Evolutionary conservation across 1,284 basidiomycete genomes (phyloP), one percentile per base, ranked within the genome.

Genomic region (Pseudozyma sp.): DNA sequence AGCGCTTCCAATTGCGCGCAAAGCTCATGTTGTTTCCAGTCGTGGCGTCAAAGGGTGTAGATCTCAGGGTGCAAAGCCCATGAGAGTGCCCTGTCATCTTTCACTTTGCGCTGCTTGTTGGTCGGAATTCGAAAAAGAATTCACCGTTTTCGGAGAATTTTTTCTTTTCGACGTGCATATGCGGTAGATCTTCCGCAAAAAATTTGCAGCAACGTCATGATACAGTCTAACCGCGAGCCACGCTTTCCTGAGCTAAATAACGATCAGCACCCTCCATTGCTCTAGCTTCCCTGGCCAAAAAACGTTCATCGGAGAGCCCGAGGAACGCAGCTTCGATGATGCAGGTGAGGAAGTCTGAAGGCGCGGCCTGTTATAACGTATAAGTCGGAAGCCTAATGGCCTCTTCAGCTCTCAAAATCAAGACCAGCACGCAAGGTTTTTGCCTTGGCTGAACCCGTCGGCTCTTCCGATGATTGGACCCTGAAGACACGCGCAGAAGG

Each of bases 91-190:
- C 25, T 31, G 25, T 31, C 25, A 31, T 31, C 25, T 6, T 31
- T 31, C 25, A 31, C 25, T 31, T 31, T 31, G 25, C 25, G 25
- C 25, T 31, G 25, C 25, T 31, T 31, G 25, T 31, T 31, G 25
- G 45, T 21, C 49, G 50, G 55, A 36, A 43, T 49, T 52, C 50
- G 55, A 58, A 63, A 52, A 65, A 31, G 25, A 31, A 65, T 59
- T 54, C 62, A 14, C 62, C 62, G 62, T 18, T 18, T 10, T 43
- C 62, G 62, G 62, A 39, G 56, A 59, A 59, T 65, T 50, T 50
- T 50, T 35, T 49, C 36, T 16, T n/a, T 14, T n/a, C 38, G 53
- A 48, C 45, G 42, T 55, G 61, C 52, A 52, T 36, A n/a, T 19
- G 21, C 45, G 45, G 50, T 48, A 58, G 61, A 64, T 64, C 61